phyloP scores from a whole-genome alignment of 495 filamentous ascomycete genomes.

The Xylaria acuta region DNA sequence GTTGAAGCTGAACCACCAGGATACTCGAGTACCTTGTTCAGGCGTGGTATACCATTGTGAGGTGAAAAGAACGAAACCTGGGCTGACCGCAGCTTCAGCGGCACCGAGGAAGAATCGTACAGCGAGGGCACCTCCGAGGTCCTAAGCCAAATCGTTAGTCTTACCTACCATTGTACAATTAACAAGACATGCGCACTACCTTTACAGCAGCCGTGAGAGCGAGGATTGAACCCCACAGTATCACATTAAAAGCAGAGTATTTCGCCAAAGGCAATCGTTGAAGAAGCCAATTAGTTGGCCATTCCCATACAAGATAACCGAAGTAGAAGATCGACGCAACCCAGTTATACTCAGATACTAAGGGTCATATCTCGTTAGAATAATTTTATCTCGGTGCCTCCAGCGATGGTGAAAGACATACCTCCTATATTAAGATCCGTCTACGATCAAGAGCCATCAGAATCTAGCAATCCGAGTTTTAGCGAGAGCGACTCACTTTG shows the following conservation, averaged over 20 bases:
- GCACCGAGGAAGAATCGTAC: conserved; percentile 67
- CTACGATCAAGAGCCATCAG: conserved; percentile 16
- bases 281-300: conserved; percentile 66
- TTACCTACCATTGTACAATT: not conserved
- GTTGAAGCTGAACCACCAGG: conserved; percentile 71
- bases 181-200: conserved; percentile 17
- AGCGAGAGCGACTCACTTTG: conserved; percentile 45
- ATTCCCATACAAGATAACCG: conserved; percentile 70
- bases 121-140: conserved; percentile 55
- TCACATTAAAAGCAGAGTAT: conserved; percentile 61
- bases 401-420: not conserved
- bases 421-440: conserved; percentile 37
- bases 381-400: not conserved
- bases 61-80: conserved; percentile 68
- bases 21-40: conserved; percentile 64
- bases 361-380: conserved; percentile 4
- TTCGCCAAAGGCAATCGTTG: conserved; percentile 65
- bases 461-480: conserved; percentile 43
- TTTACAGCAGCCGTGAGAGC: conserved; percentile 57
- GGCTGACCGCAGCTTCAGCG: conserved; percentile 68
- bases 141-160: conserved; percentile 28
- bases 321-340: conserved; percentile 62
- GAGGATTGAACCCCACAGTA: conserved; percentile 65
- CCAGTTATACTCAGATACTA: conserved; percentile 43
- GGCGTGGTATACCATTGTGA: conserved; percentile 68